A percentile compares a stretch with the other conserved stretches of the same genome.
Conservation (phyloP, 345 rosid genomes). For the Trapa bicornis region DNA sequence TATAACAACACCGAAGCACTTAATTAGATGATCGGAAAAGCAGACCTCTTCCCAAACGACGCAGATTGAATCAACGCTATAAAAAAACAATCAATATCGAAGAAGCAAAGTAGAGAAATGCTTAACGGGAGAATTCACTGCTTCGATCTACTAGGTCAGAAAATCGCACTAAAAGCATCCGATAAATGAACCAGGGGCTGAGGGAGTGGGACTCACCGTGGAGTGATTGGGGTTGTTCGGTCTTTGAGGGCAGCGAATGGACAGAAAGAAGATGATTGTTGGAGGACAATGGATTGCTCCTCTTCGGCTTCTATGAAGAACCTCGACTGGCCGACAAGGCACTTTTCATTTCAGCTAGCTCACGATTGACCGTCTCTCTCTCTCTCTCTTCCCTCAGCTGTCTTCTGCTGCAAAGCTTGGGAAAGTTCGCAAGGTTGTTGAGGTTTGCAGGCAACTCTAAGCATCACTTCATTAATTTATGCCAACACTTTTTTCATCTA, state of each 20-base stretch:
- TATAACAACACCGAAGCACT: background rate
- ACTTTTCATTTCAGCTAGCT: background rate
- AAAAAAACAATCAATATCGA: background rate
- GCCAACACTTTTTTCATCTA: background rate
- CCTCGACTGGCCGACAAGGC: background rate
- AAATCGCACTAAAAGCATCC: background rate
- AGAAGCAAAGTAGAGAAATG: background rate
- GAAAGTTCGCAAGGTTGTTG: slow-evolving; percentile 1
- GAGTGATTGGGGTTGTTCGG: background rate
- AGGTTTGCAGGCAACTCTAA: background rate
- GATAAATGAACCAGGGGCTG: background rate
- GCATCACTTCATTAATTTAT: background rate
- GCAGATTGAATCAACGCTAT: background rate
- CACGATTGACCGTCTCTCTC: no score
- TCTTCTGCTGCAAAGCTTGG: background rate
- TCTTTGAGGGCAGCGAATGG: background rate
- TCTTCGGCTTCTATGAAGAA: background rate
- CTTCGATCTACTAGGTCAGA: background rate
- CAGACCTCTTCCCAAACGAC: background rate
- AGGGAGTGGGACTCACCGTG: background rate
- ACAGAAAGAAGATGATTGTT: background rate
- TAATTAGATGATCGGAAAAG: background rate
- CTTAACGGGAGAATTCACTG: background rate
- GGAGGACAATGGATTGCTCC: background rate
- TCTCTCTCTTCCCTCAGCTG: background rate